Evolutionary conservation across 2,329 filamentous ascomycete species (phyloP).

Genomic region (Uncinocarpus reesii): DNA sequence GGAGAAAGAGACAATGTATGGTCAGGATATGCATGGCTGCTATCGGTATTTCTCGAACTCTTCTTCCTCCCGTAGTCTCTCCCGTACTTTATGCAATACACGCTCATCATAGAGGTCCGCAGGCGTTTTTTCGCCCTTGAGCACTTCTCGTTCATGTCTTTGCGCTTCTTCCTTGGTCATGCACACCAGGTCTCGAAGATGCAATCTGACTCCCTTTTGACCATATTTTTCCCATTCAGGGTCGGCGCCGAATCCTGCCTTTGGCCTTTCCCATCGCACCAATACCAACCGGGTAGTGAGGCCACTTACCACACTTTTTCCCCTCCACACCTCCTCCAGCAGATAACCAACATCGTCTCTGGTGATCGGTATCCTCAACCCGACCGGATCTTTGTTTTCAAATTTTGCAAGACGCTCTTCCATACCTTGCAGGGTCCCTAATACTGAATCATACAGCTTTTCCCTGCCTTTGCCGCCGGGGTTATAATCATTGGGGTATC

Average conservation of each 20-base stretch:
- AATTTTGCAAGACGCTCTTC: constrained; percentile 64
- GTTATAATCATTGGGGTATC: constrained; percentile 74
- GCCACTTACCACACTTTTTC: constrained; percentile 72
- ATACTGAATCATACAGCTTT: constrained; percentile 82
- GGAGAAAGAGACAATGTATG: too few relatives aligned
- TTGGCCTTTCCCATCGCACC: constrained; percentile 66
- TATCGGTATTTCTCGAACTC: constrained; percentile 41
- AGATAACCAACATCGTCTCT: constrained; percentile 76
- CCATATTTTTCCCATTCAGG: constrained; percentile 49
- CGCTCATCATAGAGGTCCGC: constrained; percentile 65
- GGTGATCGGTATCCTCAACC: constrained; percentile 69
- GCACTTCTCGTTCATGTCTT: constrained; percentile 67
- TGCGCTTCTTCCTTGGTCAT: constrained; percentile 88
- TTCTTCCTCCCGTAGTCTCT: constrained; percentile 57
- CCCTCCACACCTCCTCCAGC: constrained; percentile 77
- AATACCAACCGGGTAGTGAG: constrained; percentile 68
- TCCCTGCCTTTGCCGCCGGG: constrained; percentile 69
- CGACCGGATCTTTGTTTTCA: constrained; percentile 47
- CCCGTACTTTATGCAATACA: constrained; percentile 57
- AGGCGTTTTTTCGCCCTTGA: constrained; percentile 56
- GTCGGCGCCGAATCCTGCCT: constrained; percentile 50
- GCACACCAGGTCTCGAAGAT: constrained; percentile 63
- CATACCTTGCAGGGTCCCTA: constrained; percentile 61
- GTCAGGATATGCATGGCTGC: too few relatives aligned
- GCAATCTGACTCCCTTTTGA: constrained; percentile 65